Evolutionary conservation across 2,329 filamentous ascomycete species (phyloP).

Genomic region (Ciborinia camelliae): DNA sequence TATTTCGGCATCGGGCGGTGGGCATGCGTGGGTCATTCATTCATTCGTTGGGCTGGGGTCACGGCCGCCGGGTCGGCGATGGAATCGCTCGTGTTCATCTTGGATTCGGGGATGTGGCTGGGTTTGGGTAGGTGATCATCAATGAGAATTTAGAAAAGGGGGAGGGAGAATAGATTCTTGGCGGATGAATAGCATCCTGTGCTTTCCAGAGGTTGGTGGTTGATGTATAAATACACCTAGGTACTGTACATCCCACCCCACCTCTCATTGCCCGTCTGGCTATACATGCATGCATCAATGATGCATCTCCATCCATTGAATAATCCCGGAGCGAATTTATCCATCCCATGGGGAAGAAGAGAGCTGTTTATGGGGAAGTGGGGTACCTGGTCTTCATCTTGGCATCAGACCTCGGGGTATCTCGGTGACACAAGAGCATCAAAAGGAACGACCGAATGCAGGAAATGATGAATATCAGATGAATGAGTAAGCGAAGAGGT

Average conservation of each 20-base stretch:
- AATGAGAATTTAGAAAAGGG: neutral
- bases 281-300: constrained; percentile 9
- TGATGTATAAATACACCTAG: neutral
- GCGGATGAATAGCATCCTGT: neutral
- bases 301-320: neutral
- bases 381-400: constrained; percentile 11
- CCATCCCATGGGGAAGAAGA: constrained; percentile 16
- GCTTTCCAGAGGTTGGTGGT: neutral
- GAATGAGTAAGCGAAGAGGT: neutral
- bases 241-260: neutral
- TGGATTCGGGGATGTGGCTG: neutral
- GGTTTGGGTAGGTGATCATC: no score
- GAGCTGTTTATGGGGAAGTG: constrained; percentile 9
- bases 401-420: constrained; percentile 16
- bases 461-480: neutral
- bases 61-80: neutral
- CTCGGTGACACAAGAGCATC: constrained; percentile 4
- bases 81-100: neutral
- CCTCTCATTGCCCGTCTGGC: neutral
- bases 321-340: constrained; percentile 6
- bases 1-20: constrained; percentile 1
- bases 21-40: neutral
- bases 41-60: neutral
- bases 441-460: neutral
- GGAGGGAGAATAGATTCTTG: neutral